Percentiles rank a stretch among this genome's conserved stretches.
phyloP scores from a whole-genome alignment of 169 alveolate species.

The Cryptosporidium canis region DNA sequence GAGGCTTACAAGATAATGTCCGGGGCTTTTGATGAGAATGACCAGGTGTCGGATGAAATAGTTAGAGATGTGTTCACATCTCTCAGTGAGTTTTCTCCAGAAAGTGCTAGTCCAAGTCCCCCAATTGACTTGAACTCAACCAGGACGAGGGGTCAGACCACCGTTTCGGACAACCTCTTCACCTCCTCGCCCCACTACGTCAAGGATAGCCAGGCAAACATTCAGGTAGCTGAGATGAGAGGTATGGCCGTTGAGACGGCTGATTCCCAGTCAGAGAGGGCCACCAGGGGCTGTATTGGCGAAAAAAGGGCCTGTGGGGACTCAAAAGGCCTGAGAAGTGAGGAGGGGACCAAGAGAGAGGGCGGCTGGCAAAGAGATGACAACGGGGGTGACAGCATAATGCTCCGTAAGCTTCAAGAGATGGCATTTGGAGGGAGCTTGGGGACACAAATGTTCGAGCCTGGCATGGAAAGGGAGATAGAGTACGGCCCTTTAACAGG shows the following conservation, averaged over 20 bases:
- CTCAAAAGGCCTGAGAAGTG: background rate
- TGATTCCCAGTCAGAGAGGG: background rate
- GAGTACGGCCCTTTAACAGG: conserved; percentile 56
- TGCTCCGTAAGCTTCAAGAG: conserved; percentile 5
- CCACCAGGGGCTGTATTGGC: background rate
- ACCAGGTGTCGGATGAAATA: background rate
- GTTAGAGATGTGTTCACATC: background rate
- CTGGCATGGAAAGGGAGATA: conserved; percentile 36
- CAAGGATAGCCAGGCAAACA: conserved; percentile 58
- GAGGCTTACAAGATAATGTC: conserved; percentile 23
- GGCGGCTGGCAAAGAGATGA: background rate
- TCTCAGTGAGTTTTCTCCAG: background rate
- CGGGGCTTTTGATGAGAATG: conserved; percentile 10
- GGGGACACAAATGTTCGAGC: conserved; percentile 41
- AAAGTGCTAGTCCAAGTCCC: background rate
- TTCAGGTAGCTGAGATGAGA: conserved; percentile 23
- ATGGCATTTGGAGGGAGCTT: conserved; percentile 43
- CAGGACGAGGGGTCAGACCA: background rate
- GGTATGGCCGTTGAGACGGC: conserved; percentile 27
- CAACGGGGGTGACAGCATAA: background rate
- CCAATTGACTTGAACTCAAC: conserved; percentile 3
- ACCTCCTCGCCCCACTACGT: conserved; percentile 17
- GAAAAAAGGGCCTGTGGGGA: background rate
- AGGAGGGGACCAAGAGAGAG: background rate
- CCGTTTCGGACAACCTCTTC: conserved; percentile 4